Evolutionary conservation across 176 grass and related monocot species (phyloP), one percentile per base, ranked within the genome.

Genomic region (Melocanna baccifera): DNA sequence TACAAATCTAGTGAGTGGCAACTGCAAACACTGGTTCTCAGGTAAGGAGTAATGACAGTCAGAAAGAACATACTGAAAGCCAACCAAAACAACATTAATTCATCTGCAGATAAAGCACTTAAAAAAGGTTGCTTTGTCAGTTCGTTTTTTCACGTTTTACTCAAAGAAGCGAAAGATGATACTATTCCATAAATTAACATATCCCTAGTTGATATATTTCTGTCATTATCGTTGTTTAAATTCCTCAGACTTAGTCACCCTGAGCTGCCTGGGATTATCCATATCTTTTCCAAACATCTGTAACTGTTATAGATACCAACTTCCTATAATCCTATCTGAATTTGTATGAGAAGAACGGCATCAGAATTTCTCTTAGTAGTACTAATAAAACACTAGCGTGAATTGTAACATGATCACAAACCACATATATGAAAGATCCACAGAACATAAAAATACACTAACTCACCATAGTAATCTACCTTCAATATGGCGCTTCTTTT

Each of bases 401-500:
- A 64, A 15, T 58, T 30, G 26, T 20, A 47, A 47, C 26, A 62
- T 15, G 67, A 46, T 59, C 26, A 22, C 39, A 71, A 46, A 13
- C 9, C 9, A 26, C 65, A 42, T 13, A 28, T 1, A 18, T 25
- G 10, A 9, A 70, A 42, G 15, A 23, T 30, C 19, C 68, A 23
- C 51, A 10, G 23, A 45, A 45, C 11, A 43, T 23, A 72, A 58
- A 69, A 86, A 51, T 69, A 77, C 25, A 90, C 67, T 16, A 82
- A 88, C 91, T 94, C 87, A 98, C 89, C 87, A 90, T 83, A 88
- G 81, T 93, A 84, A 86, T 87, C 76, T 99, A 98, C 88, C 95
- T 94, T 98, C 96, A 87, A 95, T 93, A 40, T 89, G 96, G 10
- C 73, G 77, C 71, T 94, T 99, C 88, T 99, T 96, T 76, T 94